A percentile compares a stretch with the other conserved stretches of the same genome.
Evolutionary conservation across 2,329 filamentous ascomycete genomes (phyloP).

Genomic region (Aspergillus candidus): DNA sequence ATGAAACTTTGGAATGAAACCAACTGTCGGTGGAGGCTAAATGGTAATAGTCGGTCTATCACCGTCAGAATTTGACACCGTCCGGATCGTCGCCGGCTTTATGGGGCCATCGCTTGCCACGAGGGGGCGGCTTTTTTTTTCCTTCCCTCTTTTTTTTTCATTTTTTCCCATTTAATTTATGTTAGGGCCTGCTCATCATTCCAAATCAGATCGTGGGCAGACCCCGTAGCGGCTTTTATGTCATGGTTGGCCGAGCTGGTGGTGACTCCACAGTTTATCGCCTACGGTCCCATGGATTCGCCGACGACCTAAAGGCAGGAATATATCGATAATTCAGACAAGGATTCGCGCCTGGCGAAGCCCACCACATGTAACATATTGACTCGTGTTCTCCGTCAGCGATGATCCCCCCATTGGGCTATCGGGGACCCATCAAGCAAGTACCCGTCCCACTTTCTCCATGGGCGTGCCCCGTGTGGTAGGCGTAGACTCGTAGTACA

Average conservation of each 20-base stretch:
- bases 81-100: slow-evolving; percentile 4
- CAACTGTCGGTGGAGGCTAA: too few relatives aligned
- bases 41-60: background rate
- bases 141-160: slow-evolving; percentile 4
- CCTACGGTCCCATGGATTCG: background rate
- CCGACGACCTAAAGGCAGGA: too few relatives aligned
- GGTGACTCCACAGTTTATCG: slow-evolving; percentile 4
- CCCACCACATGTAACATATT: too few relatives aligned
- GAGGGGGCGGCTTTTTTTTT: slow-evolving; percentile 3
- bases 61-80: slow-evolving; percentile 3
- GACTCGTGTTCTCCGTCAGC: too few relatives aligned
- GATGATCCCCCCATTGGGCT: too few relatives aligned
- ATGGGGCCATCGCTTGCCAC: slow-evolving; percentile 5
- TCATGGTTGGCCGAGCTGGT: slow-evolving; percentile 2
- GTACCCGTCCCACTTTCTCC: too few relatives aligned
- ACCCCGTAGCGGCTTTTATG: slow-evolving; percentile 2
- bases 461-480: background rate
- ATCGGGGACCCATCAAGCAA: too few relatives aligned
- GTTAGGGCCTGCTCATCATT: slow-evolving; percentile 2
- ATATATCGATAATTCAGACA: too few relatives aligned
- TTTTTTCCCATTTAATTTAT: background rate
- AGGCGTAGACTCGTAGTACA: background rate
- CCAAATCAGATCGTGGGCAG: slow-evolving; percentile 7
- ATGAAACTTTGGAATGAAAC: too few relatives aligned
- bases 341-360: too few relatives aligned